These are phyloP conservation scores for Boletellus emodensis DNA, from an alignment of 768 basidiomycete genomes.

Conservation along the genomic window DNA sequence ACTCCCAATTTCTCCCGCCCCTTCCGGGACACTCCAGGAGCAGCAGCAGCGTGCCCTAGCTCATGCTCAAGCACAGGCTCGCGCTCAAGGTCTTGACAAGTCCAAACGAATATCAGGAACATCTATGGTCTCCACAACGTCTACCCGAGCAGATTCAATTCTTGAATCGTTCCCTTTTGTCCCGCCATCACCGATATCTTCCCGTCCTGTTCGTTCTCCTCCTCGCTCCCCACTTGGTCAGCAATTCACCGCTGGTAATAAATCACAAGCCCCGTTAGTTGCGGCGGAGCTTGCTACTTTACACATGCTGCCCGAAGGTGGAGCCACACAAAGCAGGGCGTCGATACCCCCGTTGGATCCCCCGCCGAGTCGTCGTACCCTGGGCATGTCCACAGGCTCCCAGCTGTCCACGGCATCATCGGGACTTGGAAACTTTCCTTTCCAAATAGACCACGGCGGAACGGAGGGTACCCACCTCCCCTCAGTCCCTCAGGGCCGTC, in stretches of 20 bases:
- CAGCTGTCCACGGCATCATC: constrained; percentile 73
- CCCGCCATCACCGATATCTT: constrained; percentile 85
- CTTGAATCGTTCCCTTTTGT: constrained; percentile 87
- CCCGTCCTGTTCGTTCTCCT: constrained; percentile 69
- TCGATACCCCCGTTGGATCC: constrained; percentile 34
- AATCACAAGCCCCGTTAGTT: constrained; percentile 6
- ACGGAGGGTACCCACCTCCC: constrained; percentile 33
- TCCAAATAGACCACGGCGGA: constrained; percentile 72
- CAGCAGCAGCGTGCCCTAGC: constrained; percentile 65
- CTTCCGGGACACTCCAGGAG: constrained; percentile 45
- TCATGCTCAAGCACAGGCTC: constrained; percentile 57
- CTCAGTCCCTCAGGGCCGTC: constrained; percentile 41
- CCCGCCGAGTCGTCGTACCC: constrained; percentile 56
- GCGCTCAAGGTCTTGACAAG: constrained; percentile 48
- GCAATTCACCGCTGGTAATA: constrained; percentile 42
- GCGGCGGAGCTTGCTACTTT: not conserved
- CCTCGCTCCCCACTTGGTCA: constrained; percentile 69
- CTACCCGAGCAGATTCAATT: constrained; percentile 77
- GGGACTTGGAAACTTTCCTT: constrained; percentile 81
- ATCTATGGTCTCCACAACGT: constrained; percentile 63
- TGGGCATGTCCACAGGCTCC: constrained; percentile 76
- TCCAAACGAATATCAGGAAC: constrained; percentile 55
- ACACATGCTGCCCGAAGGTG: not conserved
- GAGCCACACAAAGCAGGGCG: constrained; percentile 30
- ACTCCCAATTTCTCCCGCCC: constrained; percentile 43